Evolutionary conservation across 2,329 filamentous ascomycete species (phyloP).

Genomic region (Pseudocercospora pini-densiflorae): DNA sequence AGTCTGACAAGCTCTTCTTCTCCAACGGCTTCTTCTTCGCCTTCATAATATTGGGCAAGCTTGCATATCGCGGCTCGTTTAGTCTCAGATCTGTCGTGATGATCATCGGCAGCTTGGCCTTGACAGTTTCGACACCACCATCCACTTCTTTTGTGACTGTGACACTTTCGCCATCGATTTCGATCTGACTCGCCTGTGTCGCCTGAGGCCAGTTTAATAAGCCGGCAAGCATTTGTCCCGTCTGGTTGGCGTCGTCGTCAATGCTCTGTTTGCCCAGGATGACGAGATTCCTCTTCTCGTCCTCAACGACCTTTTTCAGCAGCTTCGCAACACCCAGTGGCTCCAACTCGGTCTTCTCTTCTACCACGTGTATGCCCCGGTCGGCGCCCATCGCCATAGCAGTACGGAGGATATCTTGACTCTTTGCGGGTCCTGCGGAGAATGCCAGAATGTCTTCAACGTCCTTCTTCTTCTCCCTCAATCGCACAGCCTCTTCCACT

Average conservation of each 20-base stretch:
- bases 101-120: conserved; percentile 84
- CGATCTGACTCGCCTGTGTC: conserved; percentile 86
- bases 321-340: conserved; percentile 92
- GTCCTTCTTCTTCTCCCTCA: conserved; percentile 73
- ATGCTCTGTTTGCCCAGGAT: conserved; percentile 98
- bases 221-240: conserved; percentile 96
- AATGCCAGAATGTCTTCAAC: conserved; percentile 93
- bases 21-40: conserved; percentile 99
- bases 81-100: conserved; percentile 93
- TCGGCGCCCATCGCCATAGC: conserved; percentile 99
- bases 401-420: conserved; percentile 85
- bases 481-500: conserved; percentile 91
- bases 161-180: conserved; percentile 71
- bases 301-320: conserved; percentile 75
- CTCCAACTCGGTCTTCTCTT: conserved; percentile 77
- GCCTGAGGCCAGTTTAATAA: conserved; percentile 92
- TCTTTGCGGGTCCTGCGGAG: conserved; percentile 85
- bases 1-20: conserved; percentile 85
- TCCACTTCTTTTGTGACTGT: conserved; percentile 91
- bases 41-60: conserved; percentile 99
- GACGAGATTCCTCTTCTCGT: conserved; percentile 88
- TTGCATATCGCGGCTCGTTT: conserved; percentile 95
- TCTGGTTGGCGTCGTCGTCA: conserved; percentile 94
- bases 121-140: conserved; percentile 89
- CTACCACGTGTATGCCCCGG: conserved; percentile 77